Percentiles rank a stretch among this genome's conserved stretches.
phyloP scores from a whole-genome alignment of 2,329 filamentous ascomycete genomes.

The Myriosclerotinia duriaeana region DNA sequence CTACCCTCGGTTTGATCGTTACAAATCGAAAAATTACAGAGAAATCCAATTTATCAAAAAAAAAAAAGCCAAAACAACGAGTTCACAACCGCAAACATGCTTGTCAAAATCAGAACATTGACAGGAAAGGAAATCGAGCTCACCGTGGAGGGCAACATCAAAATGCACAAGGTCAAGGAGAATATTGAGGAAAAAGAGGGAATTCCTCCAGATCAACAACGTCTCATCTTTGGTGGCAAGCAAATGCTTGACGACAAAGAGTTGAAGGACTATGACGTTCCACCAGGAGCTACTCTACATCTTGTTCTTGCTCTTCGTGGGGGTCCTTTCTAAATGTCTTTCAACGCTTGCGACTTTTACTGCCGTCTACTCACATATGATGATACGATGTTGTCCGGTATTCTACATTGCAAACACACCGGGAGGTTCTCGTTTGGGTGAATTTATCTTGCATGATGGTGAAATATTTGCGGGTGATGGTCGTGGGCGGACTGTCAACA shows the following conservation, averaged over 20 bases:
- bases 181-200: constrained; percentile 99
- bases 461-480: too few species aligned
- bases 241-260: constrained; percentile 98
- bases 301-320: constrained; percentile 91
- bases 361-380: too few species aligned
- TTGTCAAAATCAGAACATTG: constrained; percentile 82
- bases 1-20: too few species aligned
- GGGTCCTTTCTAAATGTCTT: constrained; percentile 45
- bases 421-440: too few species aligned
- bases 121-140: constrained; percentile 99
- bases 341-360: too few species aligned
- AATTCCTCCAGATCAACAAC: constrained; percentile 94
- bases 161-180: constrained; percentile 96
- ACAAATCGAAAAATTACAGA: too few species aligned
- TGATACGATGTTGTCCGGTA: too few species aligned
- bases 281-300: constrained; percentile 90
- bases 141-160: constrained; percentile 91
- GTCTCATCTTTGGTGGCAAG: constrained; percentile 94
- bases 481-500: too few species aligned
- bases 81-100: neutral
- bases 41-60: too few species aligned
- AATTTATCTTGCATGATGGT: too few species aligned
- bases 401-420: too few species aligned
- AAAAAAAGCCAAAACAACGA: too few species aligned
- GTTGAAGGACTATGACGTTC: constrained; percentile 82